Conservation (phyloP, 1,139 yeast genomes). For the Debaryomycetaceae sp. region DNA sequence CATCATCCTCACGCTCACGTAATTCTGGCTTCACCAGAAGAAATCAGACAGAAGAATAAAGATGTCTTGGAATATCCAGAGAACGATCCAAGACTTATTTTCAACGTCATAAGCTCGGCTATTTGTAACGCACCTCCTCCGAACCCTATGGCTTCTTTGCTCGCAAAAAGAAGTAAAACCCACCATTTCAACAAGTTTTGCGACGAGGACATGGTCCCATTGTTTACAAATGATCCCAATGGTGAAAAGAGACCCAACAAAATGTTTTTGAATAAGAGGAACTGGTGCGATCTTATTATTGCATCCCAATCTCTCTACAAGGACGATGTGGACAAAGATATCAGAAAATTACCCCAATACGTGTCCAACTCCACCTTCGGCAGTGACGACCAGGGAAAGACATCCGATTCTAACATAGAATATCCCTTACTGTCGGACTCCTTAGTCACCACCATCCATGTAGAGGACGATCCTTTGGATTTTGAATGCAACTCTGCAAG, state of each 20-base stretch:
- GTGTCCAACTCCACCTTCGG: constrained; percentile 9
- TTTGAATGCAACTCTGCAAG: constrained; percentile 54
- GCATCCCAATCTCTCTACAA: constrained; percentile 35
- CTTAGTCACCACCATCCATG: constrained; percentile 66
- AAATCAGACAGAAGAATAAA: constrained; percentile 32
- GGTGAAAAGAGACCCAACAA: constrained; percentile 52
- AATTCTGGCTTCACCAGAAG: constrained; percentile 14
- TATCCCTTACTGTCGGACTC: constrained; percentile 59
- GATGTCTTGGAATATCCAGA: constrained; percentile 51
- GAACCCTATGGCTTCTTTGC: constrained; percentile 69
- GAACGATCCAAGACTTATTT: constrained; percentile 70
- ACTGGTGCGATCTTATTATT: constrained; percentile 57
- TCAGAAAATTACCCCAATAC: constrained; percentile 32
- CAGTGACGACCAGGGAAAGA: background rate
- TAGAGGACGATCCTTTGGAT: constrained; percentile 60
- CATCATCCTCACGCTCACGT: constrained; percentile 35
- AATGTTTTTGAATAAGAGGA: constrained; percentile 72
- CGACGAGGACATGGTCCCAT: constrained; percentile 76
- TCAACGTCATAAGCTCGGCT: constrained; percentile 85
- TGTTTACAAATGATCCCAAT: constrained; percentile 63
- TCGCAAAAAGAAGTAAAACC: constrained; percentile 60
- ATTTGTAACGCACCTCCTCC: constrained; percentile 94
- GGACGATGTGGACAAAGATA: constrained; percentile 12
- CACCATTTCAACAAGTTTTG: constrained; percentile 65
- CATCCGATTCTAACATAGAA: constrained; percentile 20